Percentiles rank a stretch among this genome's conserved stretches.
Conservation (phyloP, 257 asterid genomes). For the Solanum pinnatisectum region DNA sequence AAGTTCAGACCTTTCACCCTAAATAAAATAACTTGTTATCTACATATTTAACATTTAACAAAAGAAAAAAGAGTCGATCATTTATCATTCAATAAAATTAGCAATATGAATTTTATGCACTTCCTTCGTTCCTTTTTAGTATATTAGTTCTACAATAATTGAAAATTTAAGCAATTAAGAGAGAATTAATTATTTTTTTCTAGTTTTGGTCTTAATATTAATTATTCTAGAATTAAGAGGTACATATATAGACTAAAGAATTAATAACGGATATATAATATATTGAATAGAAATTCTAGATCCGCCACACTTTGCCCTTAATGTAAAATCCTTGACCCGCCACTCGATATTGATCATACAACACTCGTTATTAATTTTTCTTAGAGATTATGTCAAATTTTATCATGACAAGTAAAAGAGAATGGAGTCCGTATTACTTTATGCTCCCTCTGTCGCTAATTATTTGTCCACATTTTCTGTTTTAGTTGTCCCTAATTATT, state of each 20-base stretch:
- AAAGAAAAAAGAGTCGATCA: neutral
- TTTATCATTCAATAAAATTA: no score
- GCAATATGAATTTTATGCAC: neutral
- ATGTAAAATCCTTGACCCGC: fast-evolving
- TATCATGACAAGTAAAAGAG: neutral
- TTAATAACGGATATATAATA: no score
- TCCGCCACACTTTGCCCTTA: neutral
- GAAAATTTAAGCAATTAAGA: neutral
- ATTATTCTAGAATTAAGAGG: neutral
- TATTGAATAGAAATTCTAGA: neutral
- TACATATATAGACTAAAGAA: neutral
- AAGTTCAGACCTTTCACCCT: no score
- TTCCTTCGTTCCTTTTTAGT: neutral
- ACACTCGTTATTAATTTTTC: no score
- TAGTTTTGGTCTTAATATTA: no score
- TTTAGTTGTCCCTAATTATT: no score
- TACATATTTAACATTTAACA: neutral
- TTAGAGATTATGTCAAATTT: neutral
- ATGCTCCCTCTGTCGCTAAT: no score
- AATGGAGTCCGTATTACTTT: fast-evolving
- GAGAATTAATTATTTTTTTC: neutral
- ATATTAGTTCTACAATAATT: no score
- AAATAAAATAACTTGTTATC: no score
- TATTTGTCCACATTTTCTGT: no score
- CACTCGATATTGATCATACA: no score